Percentiles rank a stretch among this genome's conserved stretches.
Conservation (phyloP, 2,329 filamentous ascomycete genomes). For the Ploettnerulaceae sp. region DNA sequence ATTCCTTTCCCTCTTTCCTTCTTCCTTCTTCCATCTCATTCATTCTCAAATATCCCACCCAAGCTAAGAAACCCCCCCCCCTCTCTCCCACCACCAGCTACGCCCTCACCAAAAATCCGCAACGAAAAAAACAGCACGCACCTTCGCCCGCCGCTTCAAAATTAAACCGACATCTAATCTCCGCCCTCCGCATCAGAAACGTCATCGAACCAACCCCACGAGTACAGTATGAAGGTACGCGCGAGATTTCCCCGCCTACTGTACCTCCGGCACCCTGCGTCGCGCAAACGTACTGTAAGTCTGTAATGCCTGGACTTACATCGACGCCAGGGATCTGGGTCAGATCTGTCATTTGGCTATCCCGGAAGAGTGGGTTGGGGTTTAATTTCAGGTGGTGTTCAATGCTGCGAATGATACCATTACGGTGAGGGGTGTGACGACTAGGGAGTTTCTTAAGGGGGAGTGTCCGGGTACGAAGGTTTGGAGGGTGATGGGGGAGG, state of each 20-base stretch:
- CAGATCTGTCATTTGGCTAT: conserved; percentile 55
- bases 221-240: too few species aligned
- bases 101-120: conserved; percentile 54
- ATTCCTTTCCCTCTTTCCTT: too few species aligned
- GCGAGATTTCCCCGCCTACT: conserved; percentile 47
- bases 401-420: conserved; percentile 61
- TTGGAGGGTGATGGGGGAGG: conserved; percentile 51
- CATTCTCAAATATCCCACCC: too few species aligned
- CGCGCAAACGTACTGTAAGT: conserved; percentile 46
- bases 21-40: too few species aligned
- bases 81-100: conserved; percentile 35
- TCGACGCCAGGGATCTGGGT: conserved; percentile 56
- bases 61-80: not conserved
- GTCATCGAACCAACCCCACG: conserved; percentile 58
- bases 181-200: conserved; percentile 55
- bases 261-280: conserved; percentile 45
- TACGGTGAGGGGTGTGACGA: conserved; percentile 44
- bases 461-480: conserved; percentile 46
- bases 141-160: conserved; percentile 50
- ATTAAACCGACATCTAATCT: conserved; percentile 63
- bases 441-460: conserved; percentile 47
- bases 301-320: conserved; percentile 62
- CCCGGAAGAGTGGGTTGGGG: conserved; percentile 48
- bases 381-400: conserved; percentile 62
- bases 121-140: conserved; percentile 52